These are phyloP conservation scores for Solanum pimpinellifolium DNA, from an alignment of 257 asterid species.

Conservation along the genomic window DNA sequence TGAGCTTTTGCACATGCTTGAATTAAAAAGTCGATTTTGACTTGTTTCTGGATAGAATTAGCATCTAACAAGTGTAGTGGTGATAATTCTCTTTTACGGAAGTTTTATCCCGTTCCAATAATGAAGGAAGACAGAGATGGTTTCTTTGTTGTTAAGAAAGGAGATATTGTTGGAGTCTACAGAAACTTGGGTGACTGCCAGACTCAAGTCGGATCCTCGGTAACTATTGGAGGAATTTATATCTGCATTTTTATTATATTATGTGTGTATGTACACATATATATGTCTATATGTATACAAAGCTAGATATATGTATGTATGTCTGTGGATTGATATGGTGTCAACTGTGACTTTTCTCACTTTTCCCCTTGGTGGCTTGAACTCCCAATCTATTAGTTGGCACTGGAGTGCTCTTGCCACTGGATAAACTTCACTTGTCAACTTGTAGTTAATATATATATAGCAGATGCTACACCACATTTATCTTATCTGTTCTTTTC, in stretches of 20 bases:
- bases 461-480: background rate
- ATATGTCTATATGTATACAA: background rate
- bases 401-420: background rate
- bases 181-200: conserved; percentile 92
- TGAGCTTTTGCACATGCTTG: conserved; percentile 17
- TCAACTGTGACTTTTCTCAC: background rate
- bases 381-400: background rate
- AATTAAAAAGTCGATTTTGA: conserved; percentile 28
- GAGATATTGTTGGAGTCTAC: conserved; percentile 82
- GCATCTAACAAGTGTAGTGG: conserved; percentile 27
- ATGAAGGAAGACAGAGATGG: conserved; percentile 91
- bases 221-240: conserved; percentile 13
- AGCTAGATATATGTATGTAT: background rate
- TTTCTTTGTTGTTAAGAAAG: conserved; percentile 89
- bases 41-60: conserved; percentile 21
- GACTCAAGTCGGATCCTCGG: conserved; percentile 96
- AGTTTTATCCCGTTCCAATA: conserved; percentile 15
- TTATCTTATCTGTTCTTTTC: background rate
- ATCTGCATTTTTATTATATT: background rate
- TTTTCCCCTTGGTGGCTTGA: background rate
- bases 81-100: conserved; percentile 25
- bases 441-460: background rate
- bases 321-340: background rate
- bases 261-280: background rate
- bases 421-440: background rate